These are phyloP conservation scores for Ramaria sp. DNA, from an alignment of 768 basidiomycete species.

Conservation along the genomic window DNA sequence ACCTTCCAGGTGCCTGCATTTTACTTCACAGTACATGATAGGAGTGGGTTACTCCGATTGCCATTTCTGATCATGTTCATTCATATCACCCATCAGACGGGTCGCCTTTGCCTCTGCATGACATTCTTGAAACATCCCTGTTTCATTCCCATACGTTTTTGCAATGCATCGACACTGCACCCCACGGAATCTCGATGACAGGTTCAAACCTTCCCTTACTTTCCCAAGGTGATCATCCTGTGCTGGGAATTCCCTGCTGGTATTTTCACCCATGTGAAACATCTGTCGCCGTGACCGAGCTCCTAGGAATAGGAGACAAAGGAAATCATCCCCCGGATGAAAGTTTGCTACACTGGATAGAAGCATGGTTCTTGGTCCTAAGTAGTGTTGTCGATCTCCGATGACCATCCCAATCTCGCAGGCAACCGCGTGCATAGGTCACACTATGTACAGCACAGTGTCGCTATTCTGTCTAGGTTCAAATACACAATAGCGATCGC, in stretches of 20 bases:
- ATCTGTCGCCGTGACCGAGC: constrained; percentile 50
- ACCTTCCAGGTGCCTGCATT: constrained; percentile 77
- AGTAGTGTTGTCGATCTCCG: constrained; percentile 50
- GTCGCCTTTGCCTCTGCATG: constrained; percentile 42
- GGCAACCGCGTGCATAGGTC: not conserved
- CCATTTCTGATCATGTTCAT: constrained; percentile 11
- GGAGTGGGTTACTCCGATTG: constrained; percentile 40
- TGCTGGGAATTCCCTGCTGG: constrained; percentile 64
- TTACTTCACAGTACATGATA: constrained; percentile 62
- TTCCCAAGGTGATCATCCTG: constrained; percentile 83
- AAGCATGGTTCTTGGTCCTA: constrained; percentile 72
- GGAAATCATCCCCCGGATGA: constrained; percentile 22
- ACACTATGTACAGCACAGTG: too few relatives aligned
- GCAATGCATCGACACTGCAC: constrained; percentile 29
- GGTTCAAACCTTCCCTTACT: constrained; percentile 58
- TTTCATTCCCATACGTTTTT: constrained; percentile 41
- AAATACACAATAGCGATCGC: not conserved
- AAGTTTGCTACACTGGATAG: constrained; percentile 40
- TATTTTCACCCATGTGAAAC: constrained; percentile 85
- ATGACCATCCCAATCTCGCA: constrained; percentile 11
- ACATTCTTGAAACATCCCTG: constrained; percentile 46
- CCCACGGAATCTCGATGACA: constrained; percentile 43
- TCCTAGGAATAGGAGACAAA: constrained; percentile 35
- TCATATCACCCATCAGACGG: constrained; percentile 38
- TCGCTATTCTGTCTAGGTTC: too few relatives aligned